Percentiles rank a stretch among this genome's conserved stretches.
phyloP scores from a whole-genome alignment of 192 early-diverging fungal species.

The Thamnidium elegans region DNA sequence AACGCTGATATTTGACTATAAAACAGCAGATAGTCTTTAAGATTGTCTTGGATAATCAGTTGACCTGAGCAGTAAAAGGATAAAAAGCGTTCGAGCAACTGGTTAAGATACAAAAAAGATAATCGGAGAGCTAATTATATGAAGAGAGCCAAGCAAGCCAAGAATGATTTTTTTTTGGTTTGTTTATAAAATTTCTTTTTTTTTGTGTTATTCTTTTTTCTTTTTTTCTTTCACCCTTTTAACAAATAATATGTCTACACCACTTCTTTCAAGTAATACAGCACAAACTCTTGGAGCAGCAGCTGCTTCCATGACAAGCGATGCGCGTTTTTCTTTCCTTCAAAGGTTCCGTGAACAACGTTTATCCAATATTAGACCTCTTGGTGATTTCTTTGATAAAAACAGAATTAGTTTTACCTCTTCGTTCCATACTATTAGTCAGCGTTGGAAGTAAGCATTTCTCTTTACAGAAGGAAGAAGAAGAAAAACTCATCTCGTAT shows the following conservation, averaged over 20 bases:
- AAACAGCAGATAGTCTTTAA: too few species aligned
- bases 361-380: slow-evolving; percentile 46
- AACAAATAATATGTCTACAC: slow-evolving; percentile 11
- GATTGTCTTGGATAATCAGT: too few species aligned
- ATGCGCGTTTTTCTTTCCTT: slow-evolving; percentile 43
- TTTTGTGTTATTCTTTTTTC: neutral
- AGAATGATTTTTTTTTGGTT: too few species aligned
- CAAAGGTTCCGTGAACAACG: slow-evolving; percentile 50
- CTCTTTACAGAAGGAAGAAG: neutral
- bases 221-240: neutral
- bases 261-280: slow-evolving; percentile 20
- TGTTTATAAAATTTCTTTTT: neutral
- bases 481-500: neutral
- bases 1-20: too few species aligned
- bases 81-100: too few species aligned
- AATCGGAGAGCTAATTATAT: too few species aligned
- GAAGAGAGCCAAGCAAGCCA: too few species aligned
- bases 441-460: slow-evolving; percentile 37
- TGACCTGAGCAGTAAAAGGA: too few species aligned
- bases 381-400: slow-evolving; percentile 56
- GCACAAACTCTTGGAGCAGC: slow-evolving; percentile 28
- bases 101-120: neutral
- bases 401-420: slow-evolving; percentile 49
- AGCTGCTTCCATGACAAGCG: slow-evolving; percentile 24
- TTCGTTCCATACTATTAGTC: slow-evolving; percentile 32